A percentile compares a stretch with the other conserved stretches of the same genome.
Evolutionary conservation across 2,329 filamentous ascomycete genomes (phyloP).

Genomic region (Calonectria hongkongensis): DNA sequence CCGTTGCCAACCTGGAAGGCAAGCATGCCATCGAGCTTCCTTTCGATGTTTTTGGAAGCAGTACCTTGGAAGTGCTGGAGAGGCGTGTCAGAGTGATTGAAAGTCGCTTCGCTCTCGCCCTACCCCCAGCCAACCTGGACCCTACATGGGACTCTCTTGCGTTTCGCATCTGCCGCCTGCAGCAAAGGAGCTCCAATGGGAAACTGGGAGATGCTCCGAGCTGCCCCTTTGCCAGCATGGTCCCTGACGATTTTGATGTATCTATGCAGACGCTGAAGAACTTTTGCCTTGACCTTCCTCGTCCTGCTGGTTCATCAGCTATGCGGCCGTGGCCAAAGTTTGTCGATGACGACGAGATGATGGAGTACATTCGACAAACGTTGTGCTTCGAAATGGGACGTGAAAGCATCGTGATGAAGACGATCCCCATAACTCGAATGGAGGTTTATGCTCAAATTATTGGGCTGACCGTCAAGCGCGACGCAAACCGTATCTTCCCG

Average conservation of each 20-base stretch:
- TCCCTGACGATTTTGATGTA: slow-evolving; percentile 6
- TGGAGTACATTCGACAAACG: slow-evolving; percentile 7
- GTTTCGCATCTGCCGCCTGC: slow-evolving; percentile 22
- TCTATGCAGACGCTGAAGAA: slow-evolving; percentile 10
- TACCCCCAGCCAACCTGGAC: slow-evolving; percentile 1
- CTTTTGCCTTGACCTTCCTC: slow-evolving; percentile 1
- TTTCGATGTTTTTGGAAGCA: not conserved
- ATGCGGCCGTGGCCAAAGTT: not conserved
- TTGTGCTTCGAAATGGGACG: slow-evolving; percentile 3
- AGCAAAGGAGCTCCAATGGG: not conserved
- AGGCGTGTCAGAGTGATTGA: not conserved
- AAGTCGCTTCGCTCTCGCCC: not conserved
- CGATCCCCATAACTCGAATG: not conserved
- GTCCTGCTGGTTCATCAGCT: not conserved
- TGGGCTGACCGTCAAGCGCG: not conserved
- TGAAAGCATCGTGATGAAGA: slow-evolving; percentile 6
- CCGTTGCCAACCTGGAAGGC: slow-evolving; percentile 25
- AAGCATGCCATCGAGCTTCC: not conserved
- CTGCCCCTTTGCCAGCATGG: not conserved
- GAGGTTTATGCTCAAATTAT: slow-evolving; percentile 11
- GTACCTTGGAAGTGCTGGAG: not conserved
- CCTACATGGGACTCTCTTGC: slow-evolving; percentile 18
- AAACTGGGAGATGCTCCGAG: not conserved
- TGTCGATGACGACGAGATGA: slow-evolving; percentile 13
- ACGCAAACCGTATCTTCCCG: not conserved